Evolutionary conservation across 2,329 filamentous ascomycete species (phyloP), one percentile per base, ranked within the genome.

Genomic region (Xylaria sp.): DNA sequence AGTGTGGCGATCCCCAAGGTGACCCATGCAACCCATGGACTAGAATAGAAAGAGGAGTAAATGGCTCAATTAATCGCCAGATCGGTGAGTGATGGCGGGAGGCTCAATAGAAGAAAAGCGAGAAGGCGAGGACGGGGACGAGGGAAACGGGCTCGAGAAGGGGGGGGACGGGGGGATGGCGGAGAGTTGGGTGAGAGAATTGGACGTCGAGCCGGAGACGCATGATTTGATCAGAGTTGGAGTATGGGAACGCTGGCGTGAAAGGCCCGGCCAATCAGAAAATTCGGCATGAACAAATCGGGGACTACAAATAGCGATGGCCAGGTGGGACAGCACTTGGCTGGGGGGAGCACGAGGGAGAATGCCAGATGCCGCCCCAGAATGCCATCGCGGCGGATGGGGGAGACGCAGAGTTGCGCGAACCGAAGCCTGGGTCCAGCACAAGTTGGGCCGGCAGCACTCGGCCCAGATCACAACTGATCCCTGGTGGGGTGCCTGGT

Each of bases 201-300:
- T 44, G 53, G 54, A 60, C 64, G 63, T 52, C 57, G 47, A 57
- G 65, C 67, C 65, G 54, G 54, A 67, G 67, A 61, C 66, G 68
- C 67, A 71, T 71, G 70, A 72, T 70, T 71, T 70, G 67, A 67
- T 70, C 64, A 66, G 63, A 68, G 65, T 60, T 68, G 65, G 61
- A 49, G 60, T 67, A 62, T 60, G 43, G 33, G 25, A 62, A 49
- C 37, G 53, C 37, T 65, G 59, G 56, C 54, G 49, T 49, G 48
- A 15, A 33, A 13, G 19, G 13, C 63, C 66, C 43, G 71, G 51
- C 77, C 77, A 80, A 79, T 80, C 73, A 79, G 70, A 79, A 79
- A 79, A 78, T 70, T 75, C 70, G 64, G 67, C 51, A 15, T 58
- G 37, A 44, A 56, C 66, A 57, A 54, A 64, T 58, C 53, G 46